Conservation (phyloP, 2,329 filamentous ascomycete species). For the Penicillium sp. region DNA sequence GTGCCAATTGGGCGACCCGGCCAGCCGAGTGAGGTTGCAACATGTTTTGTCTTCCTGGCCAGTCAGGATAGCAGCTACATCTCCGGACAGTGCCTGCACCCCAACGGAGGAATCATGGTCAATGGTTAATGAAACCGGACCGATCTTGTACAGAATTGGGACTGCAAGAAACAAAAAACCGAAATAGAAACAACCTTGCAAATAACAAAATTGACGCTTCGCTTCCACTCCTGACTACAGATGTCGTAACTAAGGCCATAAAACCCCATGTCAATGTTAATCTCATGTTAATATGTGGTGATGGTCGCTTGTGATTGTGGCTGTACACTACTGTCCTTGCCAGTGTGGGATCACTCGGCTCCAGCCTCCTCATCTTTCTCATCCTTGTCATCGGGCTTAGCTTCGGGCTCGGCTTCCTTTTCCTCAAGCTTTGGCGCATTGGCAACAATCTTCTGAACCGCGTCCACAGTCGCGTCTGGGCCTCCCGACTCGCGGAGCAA, state of each 20-base stretch:
- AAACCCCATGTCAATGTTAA: too few species aligned
- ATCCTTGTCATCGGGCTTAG: not conserved
- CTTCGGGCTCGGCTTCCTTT: not conserved
- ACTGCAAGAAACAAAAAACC: too few species aligned
- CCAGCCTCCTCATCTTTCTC: conserved; percentile 11
- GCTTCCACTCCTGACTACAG: not conserved
- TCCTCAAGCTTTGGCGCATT: conserved; percentile 32
- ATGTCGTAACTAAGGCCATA: not conserved
- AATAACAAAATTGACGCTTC: too few species aligned
- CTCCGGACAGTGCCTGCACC: conserved; percentile 70
- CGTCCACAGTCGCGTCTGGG: conserved; percentile 74
- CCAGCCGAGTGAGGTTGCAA: conserved; percentile 80
- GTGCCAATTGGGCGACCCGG: conserved; percentile 75
- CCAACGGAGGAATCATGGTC: conserved; percentile 61
- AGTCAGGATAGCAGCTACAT: conserved; percentile 73
- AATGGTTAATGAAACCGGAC: conserved; percentile 36
- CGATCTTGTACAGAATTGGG: not conserved
- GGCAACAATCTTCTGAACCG: conserved; percentile 71
- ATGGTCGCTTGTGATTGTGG: conserved; percentile 1
- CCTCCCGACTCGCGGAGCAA: conserved; percentile 73
- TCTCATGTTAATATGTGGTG: not conserved
- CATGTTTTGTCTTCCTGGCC: conserved; percentile 79
- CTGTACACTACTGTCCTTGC: not conserved
- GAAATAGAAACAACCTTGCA: too few species aligned
- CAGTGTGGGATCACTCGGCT: conserved; percentile 1